Evolutionary conservation across 2,329 filamentous ascomycete genomes (phyloP).

Genomic region (Alternaria atra): DNA sequence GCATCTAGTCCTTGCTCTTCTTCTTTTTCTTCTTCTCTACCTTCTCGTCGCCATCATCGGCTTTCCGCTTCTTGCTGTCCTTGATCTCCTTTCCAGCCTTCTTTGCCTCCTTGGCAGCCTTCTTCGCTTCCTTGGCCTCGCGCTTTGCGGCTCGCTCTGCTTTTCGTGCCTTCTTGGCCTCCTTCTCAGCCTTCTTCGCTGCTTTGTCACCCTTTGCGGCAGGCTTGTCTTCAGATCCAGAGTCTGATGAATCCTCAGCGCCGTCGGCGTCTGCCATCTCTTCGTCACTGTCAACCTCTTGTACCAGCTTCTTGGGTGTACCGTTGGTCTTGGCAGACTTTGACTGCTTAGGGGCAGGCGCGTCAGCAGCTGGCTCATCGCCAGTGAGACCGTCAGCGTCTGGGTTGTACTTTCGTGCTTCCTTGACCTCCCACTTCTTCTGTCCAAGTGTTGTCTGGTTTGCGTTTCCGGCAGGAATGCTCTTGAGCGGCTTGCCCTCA

Average conservation of each 20-base stretch:
- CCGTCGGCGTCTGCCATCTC: slow-evolving; percentile 51
- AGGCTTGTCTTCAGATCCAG: slow-evolving; percentile 45
- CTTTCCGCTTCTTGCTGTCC: slow-evolving; percentile 59
- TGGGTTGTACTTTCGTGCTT: slow-evolving; percentile 91
- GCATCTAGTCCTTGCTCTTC: slow-evolving; percentile 59
- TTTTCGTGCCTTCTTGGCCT: slow-evolving; percentile 56
- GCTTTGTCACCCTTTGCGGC: slow-evolving; percentile 48
- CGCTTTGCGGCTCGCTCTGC: slow-evolving; percentile 51
- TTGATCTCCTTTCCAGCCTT: slow-evolving; percentile 64
- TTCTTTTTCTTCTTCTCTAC: slow-evolving; percentile 71
- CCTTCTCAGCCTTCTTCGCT: slow-evolving; percentile 53
- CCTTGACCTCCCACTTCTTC: slow-evolving; percentile 90
- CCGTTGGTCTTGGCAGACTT: slow-evolving; percentile 56
- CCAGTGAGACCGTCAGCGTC: slow-evolving; percentile 86
- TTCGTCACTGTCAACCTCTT: slow-evolving; percentile 58
- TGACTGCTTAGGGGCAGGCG: slow-evolving; percentile 54
- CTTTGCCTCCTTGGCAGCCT: slow-evolving; percentile 59
- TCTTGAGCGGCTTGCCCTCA: slow-evolving; percentile 88
- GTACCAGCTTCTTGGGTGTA: slow-evolving; percentile 55
- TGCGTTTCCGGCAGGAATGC: slow-evolving; percentile 69
- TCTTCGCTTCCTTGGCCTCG: slow-evolving; percentile 62
- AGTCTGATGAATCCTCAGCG: slow-evolving; percentile 49
- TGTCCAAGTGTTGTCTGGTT: slow-evolving; percentile 45
- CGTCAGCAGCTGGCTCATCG: slow-evolving; percentile 65
- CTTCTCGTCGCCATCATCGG: slow-evolving; percentile 26